Base-by-base conservation (phyloP, 495 filamentous ascomycete genomes). In the Rhypophila decipiens region DNA sequence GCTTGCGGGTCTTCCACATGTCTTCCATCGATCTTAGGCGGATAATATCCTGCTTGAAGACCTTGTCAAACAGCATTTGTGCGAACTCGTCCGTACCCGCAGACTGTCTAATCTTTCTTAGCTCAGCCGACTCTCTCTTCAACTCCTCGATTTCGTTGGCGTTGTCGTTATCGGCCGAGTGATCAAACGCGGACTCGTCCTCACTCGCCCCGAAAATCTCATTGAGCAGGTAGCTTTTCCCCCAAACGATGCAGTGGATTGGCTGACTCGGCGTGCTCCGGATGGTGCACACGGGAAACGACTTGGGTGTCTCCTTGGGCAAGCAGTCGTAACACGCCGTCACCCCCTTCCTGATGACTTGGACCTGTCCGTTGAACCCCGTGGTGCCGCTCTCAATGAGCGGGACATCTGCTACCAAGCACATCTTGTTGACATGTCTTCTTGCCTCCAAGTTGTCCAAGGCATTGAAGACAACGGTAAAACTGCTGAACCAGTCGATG, bases 201-300 rank as follows among this genome's bases (percentile, higher is more conserved):
- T 97, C 93, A 52, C 90, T 95, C 2, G 78, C 81, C 1, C 93
- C 93, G 55, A 96, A 97, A 7, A 99, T 82, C 58, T 97, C 91
- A 48, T 87, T 88, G 49, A 97, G 81, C 11, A 99, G 79, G 59
- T 95, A 97, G 58, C 88, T 95, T 73, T 97, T 99, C 0, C 79
- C 90, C 93, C 93, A 99, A n/a, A 97, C 90, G 39, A 99, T 99
- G 69, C 93, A 97, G 64, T 99, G 93, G 21, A 99, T 96, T 1
- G 90, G 90, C 56, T 97, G 90, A 46, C 83, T 88, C 0, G 93
- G 93, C 1, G 87, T 97, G 58, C 87, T 95, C 59, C 93, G 80
- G 53, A 99, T 96, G 1, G 93, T 99, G 66, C 93, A 99, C 18
- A 99, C 87, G 4, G 93, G 88, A 60, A 89, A 97, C 2, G 80